Base-by-base conservation (phyloP, 176 grass and related monocot species). In the Aegilops longissima region DNA sequence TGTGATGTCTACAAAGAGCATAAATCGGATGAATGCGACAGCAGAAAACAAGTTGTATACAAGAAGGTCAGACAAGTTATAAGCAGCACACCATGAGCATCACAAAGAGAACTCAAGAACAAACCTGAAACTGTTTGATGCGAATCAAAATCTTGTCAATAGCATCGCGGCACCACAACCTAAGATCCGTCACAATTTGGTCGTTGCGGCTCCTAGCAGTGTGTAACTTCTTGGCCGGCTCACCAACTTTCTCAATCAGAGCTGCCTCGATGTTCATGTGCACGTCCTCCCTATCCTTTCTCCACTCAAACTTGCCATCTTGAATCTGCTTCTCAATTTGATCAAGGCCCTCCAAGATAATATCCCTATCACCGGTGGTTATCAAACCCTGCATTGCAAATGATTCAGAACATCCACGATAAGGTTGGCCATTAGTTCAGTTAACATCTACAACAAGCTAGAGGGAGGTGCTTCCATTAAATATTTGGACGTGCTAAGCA, bases 231-330 rank as follows among this genome's bases (percentile, higher is more conserved):
- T 99, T 99, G 11, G 97, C 97, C 2, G 97, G 97, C 76, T 99
- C 97, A 76, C 97, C 97, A 24, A 99, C 90, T 82, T 81, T 90
- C 25, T 99, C 97, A 33, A 95, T 99, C 11, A 99, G 81, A 83
- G 94, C 90, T 33, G 97, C 97, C 81, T 99, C 97, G 68, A 99
- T 99, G 80, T 99, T 96, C 94, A 99, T 99, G 82, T 99, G 97
- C 16, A 99, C 97, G 16, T 99, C 97, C 85, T 96, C 93, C 83
- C 83, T 74, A 73, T 99, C 97, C 27, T 81, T 94, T 62, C 90
- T 91, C 97, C 97, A 99, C 54, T 96, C 88, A 86, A 99, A 99
- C 67, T 96, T 90, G 3, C 94, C 94, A 66, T 90, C 93, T 79
- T 94, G 86, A 82, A 98, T 98, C 54, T 85, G 84, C 54, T 33